Percentiles rank a stretch among this genome's conserved stretches.
Evolutionary conservation across 2,329 filamentous ascomycete genomes (phyloP).

Genomic region (Talaromyces amestolkiae): DNA sequence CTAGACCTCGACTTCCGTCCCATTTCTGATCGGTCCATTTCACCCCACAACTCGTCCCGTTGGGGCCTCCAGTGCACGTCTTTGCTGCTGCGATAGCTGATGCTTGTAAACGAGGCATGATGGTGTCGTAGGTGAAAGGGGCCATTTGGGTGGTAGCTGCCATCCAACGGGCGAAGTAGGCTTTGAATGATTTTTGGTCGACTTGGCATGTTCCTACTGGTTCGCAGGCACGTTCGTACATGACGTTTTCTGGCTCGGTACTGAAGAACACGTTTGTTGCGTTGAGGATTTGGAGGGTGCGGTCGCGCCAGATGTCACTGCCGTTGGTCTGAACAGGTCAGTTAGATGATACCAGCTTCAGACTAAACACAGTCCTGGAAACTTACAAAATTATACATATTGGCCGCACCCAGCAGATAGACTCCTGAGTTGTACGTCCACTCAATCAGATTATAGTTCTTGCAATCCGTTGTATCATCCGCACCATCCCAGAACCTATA

Average conservation of each 20-base stretch:
- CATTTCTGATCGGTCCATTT: slow-evolving; percentile 41
- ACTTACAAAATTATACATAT: slow-evolving; percentile 64
- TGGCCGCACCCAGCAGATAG: slow-evolving; percentile 59
- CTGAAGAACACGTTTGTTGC: slow-evolving; percentile 20
- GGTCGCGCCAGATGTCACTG: slow-evolving; percentile 21
- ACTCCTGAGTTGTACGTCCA: slow-evolving; percentile 67
- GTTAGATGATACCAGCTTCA: background rate
- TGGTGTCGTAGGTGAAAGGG: slow-evolving; percentile 52
- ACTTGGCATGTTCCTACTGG: slow-evolving; percentile 54
- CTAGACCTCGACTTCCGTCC: slow-evolving; percentile 39
- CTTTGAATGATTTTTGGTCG: slow-evolving; percentile 66
- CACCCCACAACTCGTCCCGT: slow-evolving; percentile 37
- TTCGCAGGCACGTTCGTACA: slow-evolving; percentile 63
- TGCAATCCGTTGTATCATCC: slow-evolving; percentile 59
- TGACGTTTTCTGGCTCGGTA: slow-evolving; percentile 33
- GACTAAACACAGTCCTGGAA: background rate
- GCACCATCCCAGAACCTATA: slow-evolving; percentile 22
- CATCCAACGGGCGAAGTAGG: slow-evolving; percentile 62
- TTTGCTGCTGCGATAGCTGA: slow-evolving; percentile 56
- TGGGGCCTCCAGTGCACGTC: slow-evolving; percentile 52
- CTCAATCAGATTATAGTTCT: slow-evolving; percentile 58
- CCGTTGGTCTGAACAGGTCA: slow-evolving; percentile 28
- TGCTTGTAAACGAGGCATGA: slow-evolving; percentile 53
- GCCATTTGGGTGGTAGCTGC: slow-evolving; percentile 59
- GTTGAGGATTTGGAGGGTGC: slow-evolving; percentile 18